A percentile compares a stretch with the other conserved stretches of the same genome.
These are phyloP conservation scores for Epithele typhae DNA, from an alignment of 768 basidiomycete genomes.

Conservation along the genomic window DNA sequence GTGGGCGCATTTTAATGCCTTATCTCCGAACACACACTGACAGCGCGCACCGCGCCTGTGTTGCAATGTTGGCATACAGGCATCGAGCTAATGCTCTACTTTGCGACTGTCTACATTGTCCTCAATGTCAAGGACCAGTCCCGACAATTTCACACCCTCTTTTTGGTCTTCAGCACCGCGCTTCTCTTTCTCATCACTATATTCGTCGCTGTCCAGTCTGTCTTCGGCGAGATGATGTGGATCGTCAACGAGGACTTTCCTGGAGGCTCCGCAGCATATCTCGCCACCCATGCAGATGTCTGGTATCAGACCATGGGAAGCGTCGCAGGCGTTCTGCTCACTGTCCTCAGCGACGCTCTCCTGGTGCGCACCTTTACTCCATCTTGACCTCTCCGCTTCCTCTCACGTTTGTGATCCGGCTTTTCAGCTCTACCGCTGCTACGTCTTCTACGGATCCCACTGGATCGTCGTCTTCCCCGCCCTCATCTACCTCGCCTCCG, in stretches of 20 bases:
- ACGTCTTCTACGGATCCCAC: background rate
- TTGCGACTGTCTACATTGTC: slow-evolving; percentile 18
- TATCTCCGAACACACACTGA: no score
- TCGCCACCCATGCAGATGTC: slow-evolving; percentile 20
- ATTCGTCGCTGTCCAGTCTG: slow-evolving; percentile 24
- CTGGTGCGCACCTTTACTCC: slow-evolving; percentile 25
- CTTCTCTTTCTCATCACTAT: slow-evolving; percentile 30
- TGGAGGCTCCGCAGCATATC: slow-evolving; percentile 33
- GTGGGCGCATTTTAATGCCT: background rate
- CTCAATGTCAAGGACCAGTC: background rate
- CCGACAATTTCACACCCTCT: slow-evolving; percentile 4
- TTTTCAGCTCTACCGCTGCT: background rate
- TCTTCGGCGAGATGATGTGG: slow-evolving; percentile 36
- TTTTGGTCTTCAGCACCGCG: slow-evolving; percentile 17
- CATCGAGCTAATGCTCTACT: slow-evolving; percentile 25
- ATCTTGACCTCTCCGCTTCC: no score
- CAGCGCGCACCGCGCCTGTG: background rate
- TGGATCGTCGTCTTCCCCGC: background rate
- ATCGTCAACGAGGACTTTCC: slow-evolving; percentile 27
- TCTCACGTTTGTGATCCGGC: background rate
- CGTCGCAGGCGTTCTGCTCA: slow-evolving; percentile 21
- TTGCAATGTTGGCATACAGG: slow-evolving; percentile 5
- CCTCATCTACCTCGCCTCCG: background rate
- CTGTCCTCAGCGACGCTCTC: slow-evolving; percentile 35
- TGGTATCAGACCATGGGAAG: slow-evolving; percentile 31